A percentile compares a stretch with the other conserved stretches of the same genome.
Conservation (phyloP, 176 grass and related monocot species). For the Aegilops tauschii region DNA sequence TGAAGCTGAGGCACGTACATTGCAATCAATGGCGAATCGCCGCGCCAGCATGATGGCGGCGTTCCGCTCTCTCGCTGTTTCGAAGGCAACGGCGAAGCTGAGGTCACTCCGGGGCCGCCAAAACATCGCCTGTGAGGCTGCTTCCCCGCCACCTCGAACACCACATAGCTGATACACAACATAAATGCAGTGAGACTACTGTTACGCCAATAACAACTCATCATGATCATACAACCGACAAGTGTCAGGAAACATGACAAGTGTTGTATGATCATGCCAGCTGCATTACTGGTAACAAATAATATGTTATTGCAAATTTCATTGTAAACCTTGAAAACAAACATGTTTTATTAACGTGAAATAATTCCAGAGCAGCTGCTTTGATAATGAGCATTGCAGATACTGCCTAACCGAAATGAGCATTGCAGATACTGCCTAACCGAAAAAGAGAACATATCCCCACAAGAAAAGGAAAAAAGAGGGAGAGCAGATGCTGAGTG, state of each 20-base stretch:
- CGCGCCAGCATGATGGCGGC: constrained; percentile 74
- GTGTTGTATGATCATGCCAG: background rate
- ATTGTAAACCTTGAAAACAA: background rate
- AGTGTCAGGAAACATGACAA: background rate
- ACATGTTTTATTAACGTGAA: background rate
- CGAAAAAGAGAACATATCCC: background rate
- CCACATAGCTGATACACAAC: constrained; percentile 62
- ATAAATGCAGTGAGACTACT: background rate
- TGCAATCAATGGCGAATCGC: constrained; percentile 80
- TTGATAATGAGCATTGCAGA: background rate
- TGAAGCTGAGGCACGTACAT: constrained; percentile 42
- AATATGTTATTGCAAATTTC: background rate
- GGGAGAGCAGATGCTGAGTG: background rate
- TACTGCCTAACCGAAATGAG: background rate
- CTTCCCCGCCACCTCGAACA: constrained; percentile 73
- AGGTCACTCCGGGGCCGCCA: constrained; percentile 65
- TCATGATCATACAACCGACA: background rate
- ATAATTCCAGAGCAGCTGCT: background rate
- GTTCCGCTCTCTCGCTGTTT: constrained; percentile 72
- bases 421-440: background rate
- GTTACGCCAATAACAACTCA: background rate
- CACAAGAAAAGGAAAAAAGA: background rate
- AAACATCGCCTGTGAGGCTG: constrained; percentile 55
- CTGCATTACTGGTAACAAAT: background rate
- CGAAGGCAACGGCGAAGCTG: constrained; percentile 59